Conservation (phyloP, 202 grass and related monocot genomes). For the Schoenoplectus triqueter region DNA sequence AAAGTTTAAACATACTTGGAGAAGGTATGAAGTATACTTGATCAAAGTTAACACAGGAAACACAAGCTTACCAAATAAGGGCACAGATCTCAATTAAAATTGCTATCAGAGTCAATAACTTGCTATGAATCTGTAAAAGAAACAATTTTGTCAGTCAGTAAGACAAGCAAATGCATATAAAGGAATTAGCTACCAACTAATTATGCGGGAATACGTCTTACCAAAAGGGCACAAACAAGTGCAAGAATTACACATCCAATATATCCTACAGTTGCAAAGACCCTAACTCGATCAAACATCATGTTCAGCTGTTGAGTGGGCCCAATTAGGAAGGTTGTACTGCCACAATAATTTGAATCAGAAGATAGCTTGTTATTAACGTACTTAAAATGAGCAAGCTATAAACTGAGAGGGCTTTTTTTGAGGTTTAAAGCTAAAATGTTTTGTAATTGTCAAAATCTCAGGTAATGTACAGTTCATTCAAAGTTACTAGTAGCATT, state of each 20-base stretch:
- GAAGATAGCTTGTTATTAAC: background rate
- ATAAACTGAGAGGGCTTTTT: background rate
- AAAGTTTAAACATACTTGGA: background rate
- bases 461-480: conserved; percentile 6
- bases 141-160: conserved; percentile 7
- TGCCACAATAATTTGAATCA: conserved; percentile 46
- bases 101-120: conserved; percentile 70
- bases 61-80: conserved; percentile 63
- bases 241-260: conserved; percentile 67
- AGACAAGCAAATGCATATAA: conserved; percentile 16
- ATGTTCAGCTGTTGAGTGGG: conserved; percentile 55
- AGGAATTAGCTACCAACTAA: conserved; percentile 43
- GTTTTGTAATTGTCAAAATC: background rate
- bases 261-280: conserved; percentile 70
- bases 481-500: background rate
- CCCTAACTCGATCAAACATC: conserved; percentile 80
- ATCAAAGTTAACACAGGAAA: conserved; percentile 1
- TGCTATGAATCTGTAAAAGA: conserved; percentile 81
- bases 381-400: background rate
- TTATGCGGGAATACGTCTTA: conserved; percentile 48
- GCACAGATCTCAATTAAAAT: conserved; percentile 86
- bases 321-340: conserved; percentile 79
- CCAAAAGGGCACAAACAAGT: conserved; percentile 70
- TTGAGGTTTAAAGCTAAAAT: background rate
- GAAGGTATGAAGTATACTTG: background rate